Base-by-base conservation (phyloP, 139 green algal genomes). In the Chlamydomonas sphaeroides region DNA sequence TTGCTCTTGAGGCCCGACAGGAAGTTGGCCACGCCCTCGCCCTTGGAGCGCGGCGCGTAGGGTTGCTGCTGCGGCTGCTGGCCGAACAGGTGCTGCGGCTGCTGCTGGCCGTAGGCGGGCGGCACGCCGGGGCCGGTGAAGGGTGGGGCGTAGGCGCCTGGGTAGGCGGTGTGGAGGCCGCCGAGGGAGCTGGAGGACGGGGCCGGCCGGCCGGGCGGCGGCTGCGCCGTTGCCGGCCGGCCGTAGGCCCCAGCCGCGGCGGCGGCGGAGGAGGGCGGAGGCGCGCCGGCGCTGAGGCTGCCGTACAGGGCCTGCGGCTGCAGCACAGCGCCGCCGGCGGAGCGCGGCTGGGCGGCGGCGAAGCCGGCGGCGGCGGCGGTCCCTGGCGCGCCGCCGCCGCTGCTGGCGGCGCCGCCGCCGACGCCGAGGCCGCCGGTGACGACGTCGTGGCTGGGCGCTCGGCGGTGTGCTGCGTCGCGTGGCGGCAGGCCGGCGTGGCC, bases 21-120 rank as follows among this genome's bases (percentile, higher is more conserved):
- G 73, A 87, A 87, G 65, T 74, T 84, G 65, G 82, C 53, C 30
- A 87, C 82, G 6, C 33, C 67, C 62, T 87, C 82, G 25, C 73
- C 82, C 73, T 87, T 86, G 33, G 62, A 21, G 10, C 63, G 36
- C 33, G 76, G 32, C 21, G 45, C 45, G 45, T 62, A n/a, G 26
- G 49, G 48, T 5, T n/a, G 57, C 57, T n/a, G 57, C 28, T n/a
- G n/a, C n/a, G n/a, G n/a, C n/a, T n/a, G n/a, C n/a, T n/a, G n/a
- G n/a, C n/a, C n/a, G n/a, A n/a, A n/a, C n/a, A n/a, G n/a, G n/a
- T n/a, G n/a, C n/a, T n/a, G n/a, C n/a, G n/a, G n/a, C n/a, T n/a
- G n/a, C n/a, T n/a, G n/a, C n/a, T n/a, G n/a, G n/a, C n/a, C n/a
- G n/a, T n/a, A n/a, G n/a, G n/a, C n/a, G n/a, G 42, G 39, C 7